phyloP scores from a whole-genome alignment of 805 yeast species.

The Wickerhamiella parazyma region DNA sequence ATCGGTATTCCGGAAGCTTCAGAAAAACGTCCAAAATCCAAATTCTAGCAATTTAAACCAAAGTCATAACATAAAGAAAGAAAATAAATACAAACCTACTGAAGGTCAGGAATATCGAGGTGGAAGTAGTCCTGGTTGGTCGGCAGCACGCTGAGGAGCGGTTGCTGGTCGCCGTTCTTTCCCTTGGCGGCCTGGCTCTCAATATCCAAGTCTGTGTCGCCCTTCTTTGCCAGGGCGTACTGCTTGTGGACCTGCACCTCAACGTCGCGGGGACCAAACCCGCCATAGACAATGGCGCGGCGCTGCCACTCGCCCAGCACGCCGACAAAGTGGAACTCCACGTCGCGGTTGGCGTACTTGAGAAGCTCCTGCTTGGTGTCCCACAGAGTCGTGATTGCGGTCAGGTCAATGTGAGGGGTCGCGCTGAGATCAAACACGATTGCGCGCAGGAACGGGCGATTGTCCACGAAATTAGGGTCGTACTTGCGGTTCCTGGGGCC shows the following conservation, averaged over 20 bases:
- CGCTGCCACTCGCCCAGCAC: constrained; percentile 77
- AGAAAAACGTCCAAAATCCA: no score
- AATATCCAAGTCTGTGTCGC: constrained; percentile 19
- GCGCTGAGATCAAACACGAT: constrained; percentile 72
- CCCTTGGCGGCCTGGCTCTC: constrained; percentile 8
- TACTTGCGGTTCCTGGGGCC: constrained; percentile 35
- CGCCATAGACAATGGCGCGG: constrained; percentile 58
- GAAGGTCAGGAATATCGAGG: constrained; percentile 49
- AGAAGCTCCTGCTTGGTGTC: constrained; percentile 64
- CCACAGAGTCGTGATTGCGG: constrained; percentile 63
- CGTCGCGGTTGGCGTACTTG: constrained; percentile 64
- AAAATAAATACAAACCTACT: constrained; percentile 3
- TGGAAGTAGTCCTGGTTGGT: constrained; percentile 69
- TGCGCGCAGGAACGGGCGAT: constrained; percentile 54
- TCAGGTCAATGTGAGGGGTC: constrained; percentile 62
- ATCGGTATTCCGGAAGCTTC: no score
- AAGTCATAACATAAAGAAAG: background rate
- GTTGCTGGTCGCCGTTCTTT: constrained; percentile 23
- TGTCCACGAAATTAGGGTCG: constrained; percentile 28
- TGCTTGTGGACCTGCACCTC: background rate
- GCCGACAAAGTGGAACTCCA: constrained; percentile 83
- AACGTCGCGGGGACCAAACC: constrained; percentile 12
- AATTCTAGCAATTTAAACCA: no score
- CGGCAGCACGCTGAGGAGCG: constrained; percentile 41
- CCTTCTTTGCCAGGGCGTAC: constrained; percentile 20